Evolutionary conservation across 2,329 filamentous ascomycete species (phyloP), one percentile per base, ranked within the genome.

Genomic region (Botrytis medusae): DNA sequence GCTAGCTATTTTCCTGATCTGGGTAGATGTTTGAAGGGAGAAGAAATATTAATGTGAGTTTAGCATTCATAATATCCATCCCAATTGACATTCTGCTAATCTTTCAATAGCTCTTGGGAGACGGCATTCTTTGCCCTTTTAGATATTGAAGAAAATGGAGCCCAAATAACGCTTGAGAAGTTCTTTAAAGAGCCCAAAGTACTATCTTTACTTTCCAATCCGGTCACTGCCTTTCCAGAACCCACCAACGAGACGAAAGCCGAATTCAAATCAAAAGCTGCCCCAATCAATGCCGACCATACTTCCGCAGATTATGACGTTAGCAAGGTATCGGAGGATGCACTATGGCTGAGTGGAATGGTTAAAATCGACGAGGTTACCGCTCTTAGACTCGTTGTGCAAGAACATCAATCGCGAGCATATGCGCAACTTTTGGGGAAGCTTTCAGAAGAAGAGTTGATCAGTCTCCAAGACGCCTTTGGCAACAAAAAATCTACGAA

Each of bases 351-450:
- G 75, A 95, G 93, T 82, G 89, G 92, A 78, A 89, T 91, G 79
- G 89, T 91, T 69, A 87, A 89, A 62, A 89, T 98, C 76, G 94
- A 96, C 81, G 91, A 98, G 81, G 85, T 96, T 61, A 89, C 91
- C 20, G 94, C 95, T 40, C 85, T 99, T 79, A 89, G 96, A 74
- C 86, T 97, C 61, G 91, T 91, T 4, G 85, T 97, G 10, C 84
- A 96, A 63, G 96, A 98, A 86, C 93, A 92, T 86, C 95, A 98
- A 83, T 89, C 88, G 76, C 89, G 94, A 51, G 85, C 94, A n/a
- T 86, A 89, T n/a, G 86, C 87, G 63, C 91, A 94, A 78, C 87
- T 98, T 1, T 85, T 90, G 60, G 88, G 88, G 22, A 89, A 90
- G 1, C 89, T 95, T 73, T 94, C 93, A 0, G 90, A 91, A 64